These are phyloP conservation scores for Annulohypoxylon stygium DNA, from an alignment of 495 filamentous ascomycete species.

Conservation along the genomic window DNA sequence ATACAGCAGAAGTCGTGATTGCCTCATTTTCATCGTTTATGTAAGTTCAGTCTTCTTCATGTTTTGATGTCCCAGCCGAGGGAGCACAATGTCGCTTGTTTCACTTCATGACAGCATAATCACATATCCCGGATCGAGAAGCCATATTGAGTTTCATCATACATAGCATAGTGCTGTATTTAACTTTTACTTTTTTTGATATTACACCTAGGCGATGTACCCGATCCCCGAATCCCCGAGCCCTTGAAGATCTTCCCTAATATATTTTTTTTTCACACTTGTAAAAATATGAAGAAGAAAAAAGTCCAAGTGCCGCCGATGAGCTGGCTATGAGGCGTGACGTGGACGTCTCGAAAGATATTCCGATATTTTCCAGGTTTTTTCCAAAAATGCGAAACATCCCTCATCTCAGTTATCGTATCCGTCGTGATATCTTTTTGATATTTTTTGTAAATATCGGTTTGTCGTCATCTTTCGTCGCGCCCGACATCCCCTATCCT, in stretches of 20 bases:
- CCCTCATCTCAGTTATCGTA: slow-evolving; percentile 35
- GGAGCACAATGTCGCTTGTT: not conserved
- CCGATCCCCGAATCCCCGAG: slow-evolving; percentile 3
- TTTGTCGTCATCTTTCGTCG: slow-evolving; percentile 30
- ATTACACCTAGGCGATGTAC: slow-evolving; percentile 15
- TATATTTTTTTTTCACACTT: slow-evolving; percentile 5
- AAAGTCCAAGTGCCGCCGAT: slow-evolving; percentile 14
- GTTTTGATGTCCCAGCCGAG: not conserved
- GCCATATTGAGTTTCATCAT: not conserved
- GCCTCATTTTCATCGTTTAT: not conserved
- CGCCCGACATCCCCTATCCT: too few species aligned
- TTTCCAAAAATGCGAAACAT: not conserved
- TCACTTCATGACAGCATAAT: not conserved
- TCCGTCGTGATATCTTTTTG: slow-evolving; percentile 21
- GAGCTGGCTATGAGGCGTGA: slow-evolving; percentile 6
- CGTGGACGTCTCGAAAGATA: slow-evolving; percentile 5
- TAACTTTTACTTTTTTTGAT: slow-evolving; percentile 24
- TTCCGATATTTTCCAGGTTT: not conserved
- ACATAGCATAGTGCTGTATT: not conserved
- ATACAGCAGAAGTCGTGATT: not conserved
- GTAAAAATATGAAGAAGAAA: slow-evolving; percentile 25
- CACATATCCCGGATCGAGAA: not conserved
- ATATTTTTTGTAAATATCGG: not conserved
- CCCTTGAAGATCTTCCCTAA: not conserved
- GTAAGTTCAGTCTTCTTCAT: not conserved